phyloP scores from a whole-genome alignment of 1,139 yeast genomes.

The Magnusiomyces clavatus region DNA sequence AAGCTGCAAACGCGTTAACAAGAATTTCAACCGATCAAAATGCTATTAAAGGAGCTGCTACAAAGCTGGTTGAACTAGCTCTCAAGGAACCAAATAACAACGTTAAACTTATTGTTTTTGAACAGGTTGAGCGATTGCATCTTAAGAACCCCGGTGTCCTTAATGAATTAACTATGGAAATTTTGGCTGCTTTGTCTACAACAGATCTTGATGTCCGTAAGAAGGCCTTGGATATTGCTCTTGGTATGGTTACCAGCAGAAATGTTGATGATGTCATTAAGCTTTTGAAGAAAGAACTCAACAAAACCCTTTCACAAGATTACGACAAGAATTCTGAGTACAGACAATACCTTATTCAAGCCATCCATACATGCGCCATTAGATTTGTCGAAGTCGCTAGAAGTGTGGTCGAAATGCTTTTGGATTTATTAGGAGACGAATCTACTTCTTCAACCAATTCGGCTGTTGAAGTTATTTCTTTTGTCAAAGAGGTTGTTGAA shows the following conservation, averaged over 20 bases:
- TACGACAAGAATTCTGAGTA: constrained; percentile 74
- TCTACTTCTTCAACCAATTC: constrained; percentile 43
- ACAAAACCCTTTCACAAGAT: constrained; percentile 58
- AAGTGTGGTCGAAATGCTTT: constrained; percentile 76
- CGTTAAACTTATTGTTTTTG: constrained; percentile 85
- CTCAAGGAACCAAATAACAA: constrained; percentile 89
- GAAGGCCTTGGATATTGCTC: constrained; percentile 76
- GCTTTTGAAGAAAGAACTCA: constrained; percentile 83
- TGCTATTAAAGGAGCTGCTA: constrained; percentile 68
- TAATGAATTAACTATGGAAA: constrained; percentile 79
- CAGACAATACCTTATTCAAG: constrained; percentile 78
- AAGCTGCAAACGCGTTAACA: constrained; percentile 83
- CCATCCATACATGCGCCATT: constrained; percentile 86
- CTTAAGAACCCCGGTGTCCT: constrained; percentile 72
- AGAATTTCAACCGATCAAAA: constrained; percentile 61
- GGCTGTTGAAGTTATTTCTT: constrained; percentile 83
- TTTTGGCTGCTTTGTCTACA: constrained; percentile 73
- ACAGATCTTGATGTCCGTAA: constrained; percentile 89
- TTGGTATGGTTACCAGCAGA: constrained; percentile 73
- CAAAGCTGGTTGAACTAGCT: constrained; percentile 81
- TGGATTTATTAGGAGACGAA: constrained; percentile 81
- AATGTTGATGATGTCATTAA: constrained; percentile 93
- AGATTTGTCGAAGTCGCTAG: constrained; percentile 87
- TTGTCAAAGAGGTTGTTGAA: constrained; percentile 90
- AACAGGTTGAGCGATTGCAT: constrained; percentile 73